Base-by-base conservation (phyloP, 345 rosid species). In the Tarenaya hassleriana region DNA sequence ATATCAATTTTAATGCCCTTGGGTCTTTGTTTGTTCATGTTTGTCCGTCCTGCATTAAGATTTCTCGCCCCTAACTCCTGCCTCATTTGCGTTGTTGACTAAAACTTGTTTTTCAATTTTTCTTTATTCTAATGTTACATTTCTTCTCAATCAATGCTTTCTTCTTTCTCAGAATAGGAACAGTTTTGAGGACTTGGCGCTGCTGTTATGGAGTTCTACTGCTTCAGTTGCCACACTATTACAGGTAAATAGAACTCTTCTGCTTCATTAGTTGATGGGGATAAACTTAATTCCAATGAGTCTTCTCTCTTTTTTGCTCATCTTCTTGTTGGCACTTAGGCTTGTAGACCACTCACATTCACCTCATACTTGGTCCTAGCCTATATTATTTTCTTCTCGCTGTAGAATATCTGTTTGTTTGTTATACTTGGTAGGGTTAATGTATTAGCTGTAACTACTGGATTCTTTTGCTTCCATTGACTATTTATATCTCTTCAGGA, bases 131-230 rank as follows among this genome's bases (percentile, higher is more conserved):
- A 15, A 21, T 20, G 33, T 33, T 16, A 34, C 27, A 39, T 18
- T 20, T 48, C 10, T 38, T 16, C 32, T 16, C 15, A 31, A 34
- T 58, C 17, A 14, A 12, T 47, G 3, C 52, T 27, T 58, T 47
- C 20, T 38, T 12, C 18, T 10, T 52, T 55, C 27, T 17, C 80
- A 78, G 82, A 47, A 62, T 43, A 60, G 54, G 58, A 34, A 42
- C 8, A 17, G 18, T 3, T 14, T 39, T 37, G 77, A 66, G 27
- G 56, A 61, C n/a, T 51, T 75, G 63, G 80, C 73, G 5, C 37
- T 42, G 34, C 15, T 75, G 43, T 29, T 82, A 40, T 82, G 89
- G 89, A 11, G 60, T 9, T 64, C 81, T 15, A 16, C 21, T 32
- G 69, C 61, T 17, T 48, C 67, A 5, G 49, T 73, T 21, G 0